These are phyloP conservation scores for Candida ulmi DNA, from an alignment of 805 yeast genomes.

Conservation along the genomic window DNA sequence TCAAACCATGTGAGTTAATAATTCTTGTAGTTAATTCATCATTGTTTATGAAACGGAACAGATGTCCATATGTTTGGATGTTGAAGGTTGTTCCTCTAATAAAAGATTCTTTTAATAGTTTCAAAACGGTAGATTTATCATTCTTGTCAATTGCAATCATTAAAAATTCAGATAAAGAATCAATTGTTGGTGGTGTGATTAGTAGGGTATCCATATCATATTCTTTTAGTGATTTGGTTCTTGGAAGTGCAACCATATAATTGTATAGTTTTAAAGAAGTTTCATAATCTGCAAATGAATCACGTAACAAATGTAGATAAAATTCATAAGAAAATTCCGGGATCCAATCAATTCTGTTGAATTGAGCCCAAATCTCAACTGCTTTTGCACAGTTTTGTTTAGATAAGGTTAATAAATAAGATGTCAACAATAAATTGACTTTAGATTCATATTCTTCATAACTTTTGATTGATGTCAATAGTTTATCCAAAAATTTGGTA, in stretches of 20 bases:
- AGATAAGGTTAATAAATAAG: slow-evolving; percentile 35
- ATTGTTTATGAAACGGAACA: slow-evolving; percentile 28
- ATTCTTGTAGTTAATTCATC: slow-evolving; percentile 28
- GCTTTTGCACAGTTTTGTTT: slow-evolving; percentile 29
- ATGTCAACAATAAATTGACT: slow-evolving; percentile 37
- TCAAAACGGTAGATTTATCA: slow-evolving; percentile 27
- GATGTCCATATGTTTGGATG: slow-evolving; percentile 25
- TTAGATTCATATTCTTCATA: slow-evolving; percentile 27
- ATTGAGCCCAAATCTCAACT: slow-evolving; percentile 30
- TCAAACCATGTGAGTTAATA: slow-evolving; percentile 29
- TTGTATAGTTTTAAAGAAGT: slow-evolving; percentile 30
- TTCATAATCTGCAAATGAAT: slow-evolving; percentile 27
- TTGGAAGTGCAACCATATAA: slow-evolving; percentile 31
- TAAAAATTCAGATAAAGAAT: slow-evolving; percentile 15
- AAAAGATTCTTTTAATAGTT: slow-evolving; percentile 33
- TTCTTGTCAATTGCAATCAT: slow-evolving; percentile 11
- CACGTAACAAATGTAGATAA: slow-evolving; percentile 28
- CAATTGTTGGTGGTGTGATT: slow-evolving; percentile 12
- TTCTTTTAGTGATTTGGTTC: slow-evolving; percentile 4
- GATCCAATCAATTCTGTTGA: slow-evolving; percentile 32
- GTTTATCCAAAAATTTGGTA: slow-evolving; percentile 49
- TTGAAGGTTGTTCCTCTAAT: slow-evolving; percentile 28
- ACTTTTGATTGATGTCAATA: slow-evolving; percentile 39
- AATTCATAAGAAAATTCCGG: slow-evolving; percentile 36
- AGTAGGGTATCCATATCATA: slow-evolving; percentile 6